Base-by-base conservation (phyloP, 495 filamentous ascomycete species). In the Xylaria longipes region DNA sequence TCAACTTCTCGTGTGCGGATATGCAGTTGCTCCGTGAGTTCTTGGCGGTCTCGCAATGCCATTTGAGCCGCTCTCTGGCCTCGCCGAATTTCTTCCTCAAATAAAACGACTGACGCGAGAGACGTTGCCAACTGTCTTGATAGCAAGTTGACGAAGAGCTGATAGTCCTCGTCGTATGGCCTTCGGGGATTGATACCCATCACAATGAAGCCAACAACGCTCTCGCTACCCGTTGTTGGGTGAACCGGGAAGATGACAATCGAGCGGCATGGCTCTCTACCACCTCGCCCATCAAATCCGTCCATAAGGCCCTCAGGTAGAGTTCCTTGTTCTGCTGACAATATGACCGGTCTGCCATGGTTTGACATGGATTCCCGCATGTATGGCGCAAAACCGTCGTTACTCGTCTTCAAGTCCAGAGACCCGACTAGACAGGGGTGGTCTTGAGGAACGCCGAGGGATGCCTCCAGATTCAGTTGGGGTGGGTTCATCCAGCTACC, bases 201-300 rank as follows among this genome's bases (percentile, higher is more conserved):
- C 1, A 92, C 87, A 35, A 93, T 80, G 73, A 93, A 93, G 3
- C 91, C 91, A 12, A 92, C 84, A 4, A 87, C 82, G 5, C 83
- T 84, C 45, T 88, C 85, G 14, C 89, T 89, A 3, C 87, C 88
- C 12, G 87, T 91, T 20, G 90, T 92, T 1, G 90, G 88, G 72
- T 91, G 89, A 39, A 93, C 88, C 0, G 91, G 89, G 75, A 91
- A 92, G 27, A 92, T 83, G 27, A 93, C 90, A 39, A 89, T 87
- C 3, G 89, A 87, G n/a, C 81, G 82, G 73, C 88, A 90, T 1
- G 86, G 83, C 68, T 92, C 90, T 2, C 87, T 87, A 69, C 89
- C 91, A 1, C 91, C 91, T 65, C 87, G 84, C 86, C 87, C 90
- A 41, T 89, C 79, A 31, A 93, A 78, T 0, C 88, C 90, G 45